Percentiles rank a stretch among this genome's conserved stretches.
These are phyloP conservation scores for Penicillium sp. DNA, from an alignment of 2,329 filamentous ascomycete genomes.

Conservation along the genomic window DNA sequence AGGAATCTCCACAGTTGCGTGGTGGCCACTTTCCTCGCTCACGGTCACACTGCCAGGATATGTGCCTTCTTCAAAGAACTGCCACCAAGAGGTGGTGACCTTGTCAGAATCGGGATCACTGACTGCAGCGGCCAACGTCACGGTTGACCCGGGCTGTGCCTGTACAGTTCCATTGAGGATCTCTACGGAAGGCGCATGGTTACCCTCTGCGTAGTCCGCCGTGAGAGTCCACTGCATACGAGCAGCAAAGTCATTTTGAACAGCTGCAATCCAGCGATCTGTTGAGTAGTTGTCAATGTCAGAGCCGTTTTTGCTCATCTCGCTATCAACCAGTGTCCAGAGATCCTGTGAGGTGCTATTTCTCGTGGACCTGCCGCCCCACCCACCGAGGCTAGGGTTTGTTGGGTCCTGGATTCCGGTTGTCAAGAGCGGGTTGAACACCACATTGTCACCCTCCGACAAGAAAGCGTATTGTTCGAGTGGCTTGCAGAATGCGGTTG, in stretches of 20 bases:
- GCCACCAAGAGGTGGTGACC: constrained; percentile 14
- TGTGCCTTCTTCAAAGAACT: constrained; percentile 13
- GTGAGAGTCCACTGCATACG: constrained; percentile 20
- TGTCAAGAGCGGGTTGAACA: constrained; percentile 9
- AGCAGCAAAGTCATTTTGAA: constrained; percentile 20
- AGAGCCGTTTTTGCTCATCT: constrained; percentile 5
- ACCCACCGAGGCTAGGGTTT: constrained; percentile 12
- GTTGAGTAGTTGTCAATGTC: constrained; percentile 7
- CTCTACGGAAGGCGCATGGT: constrained; percentile 13
- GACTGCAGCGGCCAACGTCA: constrained; percentile 7
- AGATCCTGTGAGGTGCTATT: constrained; percentile 8
- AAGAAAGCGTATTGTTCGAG: constrained; percentile 8
- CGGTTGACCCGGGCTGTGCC: background rate
- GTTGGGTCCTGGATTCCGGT: constrained; percentile 13
- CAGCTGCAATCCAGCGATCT: constrained; percentile 10
- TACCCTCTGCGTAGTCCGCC: constrained; percentile 6
- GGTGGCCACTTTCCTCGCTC: background rate
- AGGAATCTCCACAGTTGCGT: constrained; percentile 4
- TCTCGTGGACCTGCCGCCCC: constrained; percentile 10
- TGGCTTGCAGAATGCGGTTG: constrained; percentile 7
- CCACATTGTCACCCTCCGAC: constrained; percentile 14
- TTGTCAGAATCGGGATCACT: constrained; percentile 12
- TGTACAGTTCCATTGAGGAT: constrained; percentile 10
- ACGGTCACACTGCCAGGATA: constrained; percentile 9
- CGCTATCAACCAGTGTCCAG: constrained; percentile 8